A percentile compares a stretch with the other conserved stretches of the same genome.
Conservation (phyloP, 225 moss, liverwort and hornwort species). For the Asterella californica region DNA sequence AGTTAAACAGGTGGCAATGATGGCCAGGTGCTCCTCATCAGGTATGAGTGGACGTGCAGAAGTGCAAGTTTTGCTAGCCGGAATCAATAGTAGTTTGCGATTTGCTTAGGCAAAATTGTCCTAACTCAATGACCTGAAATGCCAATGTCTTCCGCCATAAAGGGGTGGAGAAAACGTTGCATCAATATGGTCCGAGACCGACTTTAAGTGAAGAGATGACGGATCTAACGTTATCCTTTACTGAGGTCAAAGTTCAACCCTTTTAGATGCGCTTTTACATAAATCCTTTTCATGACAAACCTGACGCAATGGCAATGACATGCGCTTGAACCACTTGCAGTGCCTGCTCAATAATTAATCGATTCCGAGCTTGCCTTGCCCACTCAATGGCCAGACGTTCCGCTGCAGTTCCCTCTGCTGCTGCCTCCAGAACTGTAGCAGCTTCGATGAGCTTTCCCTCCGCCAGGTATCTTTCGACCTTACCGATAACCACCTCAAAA, state of each 20-base stretch:
- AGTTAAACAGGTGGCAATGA: too few species aligned
- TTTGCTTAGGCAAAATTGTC: neutral
- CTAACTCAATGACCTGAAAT: neutral
- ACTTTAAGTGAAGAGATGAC: neutral
- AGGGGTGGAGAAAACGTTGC: neutral
- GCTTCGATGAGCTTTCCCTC: conserved; percentile 49
- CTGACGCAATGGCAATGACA: conserved; percentile 45
- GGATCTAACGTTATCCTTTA: neutral
- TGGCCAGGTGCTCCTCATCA: too few species aligned
- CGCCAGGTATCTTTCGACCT: conserved; percentile 37
- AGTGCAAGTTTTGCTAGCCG: too few species aligned
- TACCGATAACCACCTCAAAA: conserved; percentile 43
- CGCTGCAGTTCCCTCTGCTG: conserved; percentile 40
- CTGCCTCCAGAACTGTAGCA: conserved; percentile 38
- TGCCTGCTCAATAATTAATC: conserved; percentile 47
- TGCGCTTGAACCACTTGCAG: conserved; percentile 43
- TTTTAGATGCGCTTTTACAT: neutral
- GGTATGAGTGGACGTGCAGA: too few species aligned
- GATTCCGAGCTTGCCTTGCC: conserved; percentile 45
- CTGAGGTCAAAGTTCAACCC: neutral
- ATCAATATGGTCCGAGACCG: neutral
- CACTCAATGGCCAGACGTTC: conserved; percentile 41
- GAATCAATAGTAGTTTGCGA: too few species aligned
- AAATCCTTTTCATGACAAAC: conserved; percentile 36
- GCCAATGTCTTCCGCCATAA: neutral